Percentiles rank a stretch among this genome's conserved stretches.
phyloP scores from a whole-genome alignment of 345 rosid genomes.

The Camelina sativa region DNA sequence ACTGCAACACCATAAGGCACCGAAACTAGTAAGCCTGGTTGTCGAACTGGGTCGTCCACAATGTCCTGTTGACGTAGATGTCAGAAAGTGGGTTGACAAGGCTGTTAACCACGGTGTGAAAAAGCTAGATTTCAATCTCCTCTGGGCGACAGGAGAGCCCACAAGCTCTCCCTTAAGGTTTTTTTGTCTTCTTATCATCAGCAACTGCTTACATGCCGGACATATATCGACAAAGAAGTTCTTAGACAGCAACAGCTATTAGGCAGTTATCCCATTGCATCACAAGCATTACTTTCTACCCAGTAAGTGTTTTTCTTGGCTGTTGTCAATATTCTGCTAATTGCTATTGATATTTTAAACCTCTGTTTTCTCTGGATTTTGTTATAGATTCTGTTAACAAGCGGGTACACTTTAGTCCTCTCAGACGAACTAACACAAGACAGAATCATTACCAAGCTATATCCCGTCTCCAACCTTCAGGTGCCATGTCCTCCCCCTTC shows the following conservation, averaged over 20 bases:
- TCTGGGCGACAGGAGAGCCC: neutral
- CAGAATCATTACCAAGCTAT: conserved; percentile 69
- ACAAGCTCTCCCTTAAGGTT: neutral
- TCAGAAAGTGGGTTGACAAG: neutral
- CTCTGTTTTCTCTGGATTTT: conserved; percentile 10
- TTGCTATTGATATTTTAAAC: neutral
- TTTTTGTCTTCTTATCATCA: conserved; percentile 36
- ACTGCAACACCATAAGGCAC: neutral
- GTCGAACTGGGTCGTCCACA: neutral
- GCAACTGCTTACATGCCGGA: conserved; percentile 87
- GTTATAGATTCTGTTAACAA: conserved; percentile 77
- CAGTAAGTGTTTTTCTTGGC: conserved; percentile 55
- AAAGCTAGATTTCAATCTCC: neutral
- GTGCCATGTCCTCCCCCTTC: conserved; percentile 45
- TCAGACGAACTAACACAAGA: conserved; percentile 63
- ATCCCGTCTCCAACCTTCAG: conserved; percentile 88
- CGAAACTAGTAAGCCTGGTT: neutral
- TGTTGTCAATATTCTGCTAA: neutral
- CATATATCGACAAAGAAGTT: conserved; percentile 76
- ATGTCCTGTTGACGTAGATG: neutral
- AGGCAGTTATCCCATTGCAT: conserved; percentile 87
- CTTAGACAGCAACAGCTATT: conserved; percentile 85
- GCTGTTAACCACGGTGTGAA: neutral
- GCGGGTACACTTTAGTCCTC: conserved; percentile 93
- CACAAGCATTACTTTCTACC: conserved; percentile 95